Percentiles rank a stretch among this genome's conserved stretches.
phyloP scores from a whole-genome alignment of 2,329 filamentous ascomycete species.

The Penicillium italicum region DNA sequence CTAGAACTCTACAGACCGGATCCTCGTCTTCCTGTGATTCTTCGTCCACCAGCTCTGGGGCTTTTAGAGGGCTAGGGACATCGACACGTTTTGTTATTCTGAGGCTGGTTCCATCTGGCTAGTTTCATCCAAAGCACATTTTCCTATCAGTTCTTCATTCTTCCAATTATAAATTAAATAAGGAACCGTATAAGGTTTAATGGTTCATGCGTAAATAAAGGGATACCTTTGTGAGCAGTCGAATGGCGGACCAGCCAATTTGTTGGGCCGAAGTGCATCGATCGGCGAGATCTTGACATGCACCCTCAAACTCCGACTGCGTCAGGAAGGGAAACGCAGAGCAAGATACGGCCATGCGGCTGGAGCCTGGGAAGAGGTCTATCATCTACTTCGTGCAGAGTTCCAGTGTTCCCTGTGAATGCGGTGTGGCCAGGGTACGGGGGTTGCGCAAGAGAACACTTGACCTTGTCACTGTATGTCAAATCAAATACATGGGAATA shows the following conservation, averaged over 20 bases:
- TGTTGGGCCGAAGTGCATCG: slow-evolving; percentile 50
- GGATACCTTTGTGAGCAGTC: slow-evolving; percentile 31
- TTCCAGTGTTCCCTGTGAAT: background rate
- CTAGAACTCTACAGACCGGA: slow-evolving; percentile 9
- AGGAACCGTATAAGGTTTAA: slow-evolving; percentile 3
- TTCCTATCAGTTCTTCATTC: background rate
- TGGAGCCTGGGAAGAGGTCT: background rate
- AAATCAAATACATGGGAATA: background rate
- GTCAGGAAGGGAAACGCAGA: slow-evolving; percentile 58
- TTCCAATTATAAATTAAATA: background rate
- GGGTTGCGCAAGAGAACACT: background rate
- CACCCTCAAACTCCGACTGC: slow-evolving; percentile 60
- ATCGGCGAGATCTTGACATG: slow-evolving; percentile 56
- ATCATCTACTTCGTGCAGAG: background rate
- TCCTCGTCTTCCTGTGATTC: slow-evolving; percentile 6
- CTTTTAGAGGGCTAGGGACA: background rate
- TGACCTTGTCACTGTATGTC: slow-evolving; percentile 1
- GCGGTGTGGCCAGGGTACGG: background rate
- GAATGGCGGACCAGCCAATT: slow-evolving; percentile 39
- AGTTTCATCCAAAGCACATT: background rate
- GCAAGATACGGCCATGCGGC: slow-evolving; percentile 10
- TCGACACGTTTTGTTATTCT: slow-evolving; percentile 8
- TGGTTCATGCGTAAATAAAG: slow-evolving; percentile 7
- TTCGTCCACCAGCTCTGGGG: background rate
- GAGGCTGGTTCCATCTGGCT: background rate